These are phyloP conservation scores for Suillus weaverae DNA, from an alignment of 768 basidiomycete genomes.

Conservation along the genomic window DNA sequence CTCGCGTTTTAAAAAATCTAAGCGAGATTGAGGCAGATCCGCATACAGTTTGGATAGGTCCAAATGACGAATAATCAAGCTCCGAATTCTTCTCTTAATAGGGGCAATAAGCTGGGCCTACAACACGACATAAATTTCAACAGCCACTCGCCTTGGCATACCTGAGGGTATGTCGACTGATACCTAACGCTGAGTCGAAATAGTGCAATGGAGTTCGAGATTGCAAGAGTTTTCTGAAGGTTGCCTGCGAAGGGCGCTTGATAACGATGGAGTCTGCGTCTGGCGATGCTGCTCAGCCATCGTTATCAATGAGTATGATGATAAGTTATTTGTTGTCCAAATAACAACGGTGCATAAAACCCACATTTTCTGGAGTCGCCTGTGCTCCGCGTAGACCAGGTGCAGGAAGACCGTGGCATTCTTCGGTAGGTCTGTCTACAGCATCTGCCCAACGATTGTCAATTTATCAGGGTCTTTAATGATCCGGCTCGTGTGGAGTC, in stretches of 20 bases:
- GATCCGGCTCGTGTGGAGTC: neutral
- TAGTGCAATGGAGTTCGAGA: neutral
- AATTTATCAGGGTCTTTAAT: neutral
- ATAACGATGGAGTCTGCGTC: neutral
- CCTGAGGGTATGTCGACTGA: neutral
- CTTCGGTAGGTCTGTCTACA: neutral
- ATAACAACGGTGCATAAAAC: neutral
- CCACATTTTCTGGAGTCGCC: neutral
- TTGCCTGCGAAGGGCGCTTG: neutral
- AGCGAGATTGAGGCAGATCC: neutral
- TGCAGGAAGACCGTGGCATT: neutral
- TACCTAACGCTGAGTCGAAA: neutral
- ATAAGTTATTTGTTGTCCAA: neutral
- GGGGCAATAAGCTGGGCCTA: neutral
- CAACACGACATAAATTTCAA: neutral
- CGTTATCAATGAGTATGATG: neutral
- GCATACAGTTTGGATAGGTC: neutral
- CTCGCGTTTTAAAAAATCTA: conserved; percentile 1
- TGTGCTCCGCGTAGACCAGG: neutral
- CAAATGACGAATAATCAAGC: neutral
- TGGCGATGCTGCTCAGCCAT: neutral
- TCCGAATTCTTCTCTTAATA: neutral
- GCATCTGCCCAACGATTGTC: neutral
- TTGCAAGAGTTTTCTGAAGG: neutral
- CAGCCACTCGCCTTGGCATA: neutral